Percentiles rank a stretch among this genome's conserved stretches.
Evolutionary conservation across 257 asterid genomes (phyloP).

Genomic region (Ajuga chamaepitys): DNA sequence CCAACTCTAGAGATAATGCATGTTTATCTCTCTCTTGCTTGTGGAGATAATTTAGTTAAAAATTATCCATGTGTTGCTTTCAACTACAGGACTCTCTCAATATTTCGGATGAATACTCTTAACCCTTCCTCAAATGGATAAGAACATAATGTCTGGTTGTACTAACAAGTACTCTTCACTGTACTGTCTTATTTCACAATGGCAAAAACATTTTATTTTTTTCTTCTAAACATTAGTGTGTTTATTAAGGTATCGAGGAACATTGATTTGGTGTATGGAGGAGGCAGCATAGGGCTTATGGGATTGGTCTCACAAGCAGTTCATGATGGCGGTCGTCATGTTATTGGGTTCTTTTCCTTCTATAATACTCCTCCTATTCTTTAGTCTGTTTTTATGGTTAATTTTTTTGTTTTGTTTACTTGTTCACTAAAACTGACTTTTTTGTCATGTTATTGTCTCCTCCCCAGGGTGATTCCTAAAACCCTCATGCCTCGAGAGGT

Average conservation of each 20-base stretch:
- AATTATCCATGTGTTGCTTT: slow-evolving; percentile 32
- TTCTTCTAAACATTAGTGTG: neutral
- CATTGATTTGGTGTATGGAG: slow-evolving; percentile 65
- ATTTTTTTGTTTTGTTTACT: neutral
- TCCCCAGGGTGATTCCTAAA: slow-evolving; percentile 99
- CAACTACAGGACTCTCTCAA: slow-evolving; percentile 30
- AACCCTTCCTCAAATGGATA: slow-evolving; percentile 39
- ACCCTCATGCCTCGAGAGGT: slow-evolving; percentile 99
- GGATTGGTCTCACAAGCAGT: slow-evolving; percentile 63
- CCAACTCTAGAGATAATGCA: slow-evolving; percentile 9
- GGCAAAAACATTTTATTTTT: neutral
- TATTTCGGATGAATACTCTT: slow-evolving; percentile 13
- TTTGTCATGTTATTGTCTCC: slow-evolving; percentile 80
- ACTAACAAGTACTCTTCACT: slow-evolving; percentile 18
- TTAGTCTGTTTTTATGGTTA: slow-evolving; percentile 1
- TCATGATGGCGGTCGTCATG: slow-evolving; percentile 70
- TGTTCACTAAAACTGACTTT: slow-evolving; percentile 21
- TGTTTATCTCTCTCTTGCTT: neutral
- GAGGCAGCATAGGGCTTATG: slow-evolving; percentile 64
- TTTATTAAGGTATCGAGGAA: slow-evolving; percentile 37
- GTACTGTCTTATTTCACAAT: slow-evolving; percentile 11
- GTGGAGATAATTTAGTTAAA: slow-evolving; percentile 18
- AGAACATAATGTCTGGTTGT: slow-evolving; percentile 16
- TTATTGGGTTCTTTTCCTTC: slow-evolving; percentile 37
- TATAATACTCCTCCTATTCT: neutral